phyloP scores from a whole-genome alignment of 139 green algal genomes.

The Chlorella sp. region DNA sequence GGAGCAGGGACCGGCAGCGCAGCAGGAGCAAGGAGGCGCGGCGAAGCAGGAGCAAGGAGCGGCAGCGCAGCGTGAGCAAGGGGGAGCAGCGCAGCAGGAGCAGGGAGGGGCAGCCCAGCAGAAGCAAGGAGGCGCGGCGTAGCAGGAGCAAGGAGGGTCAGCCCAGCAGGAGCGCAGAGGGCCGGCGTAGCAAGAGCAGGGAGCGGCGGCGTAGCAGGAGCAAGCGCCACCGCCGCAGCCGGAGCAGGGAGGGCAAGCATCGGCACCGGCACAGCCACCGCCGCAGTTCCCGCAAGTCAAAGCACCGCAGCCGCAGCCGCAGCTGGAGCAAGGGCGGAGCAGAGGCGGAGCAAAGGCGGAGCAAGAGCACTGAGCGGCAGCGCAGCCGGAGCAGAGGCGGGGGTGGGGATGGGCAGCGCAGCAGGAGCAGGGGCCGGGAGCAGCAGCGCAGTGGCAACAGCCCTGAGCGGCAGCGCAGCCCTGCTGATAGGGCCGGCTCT shows the following conservation, averaged over 20 bases:
- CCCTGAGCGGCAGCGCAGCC: neutral
- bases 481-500: neutral
- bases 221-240: neutral
- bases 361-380: neutral
- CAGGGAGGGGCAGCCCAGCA: neutral
- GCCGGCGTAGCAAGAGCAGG: neutral
- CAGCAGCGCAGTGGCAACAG: neutral
- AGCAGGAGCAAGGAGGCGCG: neutral
- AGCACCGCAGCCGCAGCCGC: neutral
- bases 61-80: neutral
- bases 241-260: neutral
- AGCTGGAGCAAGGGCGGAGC: neutral
- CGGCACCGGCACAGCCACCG: neutral
- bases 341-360: neutral
- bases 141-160: neutral
- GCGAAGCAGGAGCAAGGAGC: slow-evolving; percentile 4
- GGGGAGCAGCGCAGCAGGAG: neutral
- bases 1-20: neutral
- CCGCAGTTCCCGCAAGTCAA: neutral
- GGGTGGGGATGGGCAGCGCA: neutral
- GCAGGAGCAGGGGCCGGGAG: neutral
- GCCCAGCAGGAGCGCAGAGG: no score
- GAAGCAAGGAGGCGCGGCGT: neutral
- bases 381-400: neutral
- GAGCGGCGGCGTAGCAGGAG: neutral